phyloP scores from a whole-genome alignment of 768 basidiomycete species.

The Termitomyces sp. region DNA sequence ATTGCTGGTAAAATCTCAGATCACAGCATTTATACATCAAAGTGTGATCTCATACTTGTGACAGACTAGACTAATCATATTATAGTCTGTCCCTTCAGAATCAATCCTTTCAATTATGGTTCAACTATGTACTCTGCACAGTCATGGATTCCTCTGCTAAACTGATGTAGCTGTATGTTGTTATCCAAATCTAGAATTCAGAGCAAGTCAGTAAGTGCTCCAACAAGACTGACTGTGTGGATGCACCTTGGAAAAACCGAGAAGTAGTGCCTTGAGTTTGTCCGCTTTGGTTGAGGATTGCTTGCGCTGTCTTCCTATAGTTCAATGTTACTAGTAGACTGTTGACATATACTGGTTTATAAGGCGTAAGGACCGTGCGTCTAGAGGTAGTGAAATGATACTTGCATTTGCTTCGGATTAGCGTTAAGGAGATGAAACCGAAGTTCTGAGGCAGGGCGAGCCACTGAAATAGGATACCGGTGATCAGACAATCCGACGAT shows the following conservation, averaged over 20 bases:
- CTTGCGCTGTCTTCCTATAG: constrained; percentile 5
- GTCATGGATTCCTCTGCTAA: not conserved
- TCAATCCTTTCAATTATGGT: not conserved
- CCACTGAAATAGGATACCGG: not conserved
- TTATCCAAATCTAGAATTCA: constrained; percentile 1
- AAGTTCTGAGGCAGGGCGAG: constrained; percentile 9
- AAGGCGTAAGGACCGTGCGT: not conserved
- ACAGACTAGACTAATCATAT: too few relatives aligned
- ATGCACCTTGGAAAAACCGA: constrained; percentile 8
- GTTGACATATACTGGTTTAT: constrained; percentile 5
- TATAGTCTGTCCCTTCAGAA: too few relatives aligned
- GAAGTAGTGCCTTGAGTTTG: constrained; percentile 2
- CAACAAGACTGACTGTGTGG: too few relatives aligned
- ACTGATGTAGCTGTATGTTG: not conserved
- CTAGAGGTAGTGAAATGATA: not conserved
- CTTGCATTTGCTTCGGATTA: constrained; percentile 9
- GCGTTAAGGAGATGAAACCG: constrained; percentile 8
- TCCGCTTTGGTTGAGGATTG: not conserved
- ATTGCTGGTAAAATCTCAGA: too few relatives aligned
- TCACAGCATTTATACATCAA: too few relatives aligned
- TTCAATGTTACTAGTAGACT: constrained; percentile 9
- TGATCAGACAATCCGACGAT: not conserved
- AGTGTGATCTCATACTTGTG: too few relatives aligned
- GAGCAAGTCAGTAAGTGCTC: not conserved
- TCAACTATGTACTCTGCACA: not conserved